Evolutionary conservation across 2,329 filamentous ascomycete genomes (phyloP), one percentile per base, ranked within the genome.

Genomic region (Fusarium sp.): DNA sequence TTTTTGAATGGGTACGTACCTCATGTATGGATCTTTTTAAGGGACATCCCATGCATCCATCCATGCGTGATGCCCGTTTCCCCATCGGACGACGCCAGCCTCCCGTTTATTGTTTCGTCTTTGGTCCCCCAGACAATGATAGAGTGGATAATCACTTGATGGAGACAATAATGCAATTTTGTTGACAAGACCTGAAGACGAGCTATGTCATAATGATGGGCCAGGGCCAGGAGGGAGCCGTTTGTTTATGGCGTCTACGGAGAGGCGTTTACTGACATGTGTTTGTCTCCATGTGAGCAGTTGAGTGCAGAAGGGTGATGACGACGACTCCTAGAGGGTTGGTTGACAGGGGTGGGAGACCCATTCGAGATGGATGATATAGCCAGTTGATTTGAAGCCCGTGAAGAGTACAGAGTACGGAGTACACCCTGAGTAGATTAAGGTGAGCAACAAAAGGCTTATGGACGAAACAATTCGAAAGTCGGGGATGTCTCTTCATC

Each of bases 281-380:
- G 45, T 29, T 21, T 31, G 46, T 27, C 41, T 42, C 49, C 54
- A 42, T 49, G 48, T 57, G 45, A 45, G 18, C 55, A 51, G 49
- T 38, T 38, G 48, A 46, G 39, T 37, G 39, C 44, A 66, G 35
- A 51, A 44, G 59, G 55, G 44, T 73, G 69, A 72, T 63, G 69
- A 72, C 69, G 69, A 72, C 69, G 69, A 70, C 69, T 72, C 69
- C 48, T 46, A 31, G 31, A 57, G 42, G 27, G 49, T 42, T 38
- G 51, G 49, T 29, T 41, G 65, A 63, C 66, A 63, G 58, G 66
- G 66, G 31, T 63, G 31, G 16, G 44, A 31, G 62, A 61, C 59
- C 63, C 63, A 66, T 58, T 49, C 19, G 23, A 49, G 41, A 58
- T 49, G 33, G 55, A 49, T 58, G 55, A 27, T 35, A 48, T 49